Evolutionary conservation across 1,284 basidiomycete species (phyloP).

Genomic region (Pseudozyma hubeiensis): DNA sequence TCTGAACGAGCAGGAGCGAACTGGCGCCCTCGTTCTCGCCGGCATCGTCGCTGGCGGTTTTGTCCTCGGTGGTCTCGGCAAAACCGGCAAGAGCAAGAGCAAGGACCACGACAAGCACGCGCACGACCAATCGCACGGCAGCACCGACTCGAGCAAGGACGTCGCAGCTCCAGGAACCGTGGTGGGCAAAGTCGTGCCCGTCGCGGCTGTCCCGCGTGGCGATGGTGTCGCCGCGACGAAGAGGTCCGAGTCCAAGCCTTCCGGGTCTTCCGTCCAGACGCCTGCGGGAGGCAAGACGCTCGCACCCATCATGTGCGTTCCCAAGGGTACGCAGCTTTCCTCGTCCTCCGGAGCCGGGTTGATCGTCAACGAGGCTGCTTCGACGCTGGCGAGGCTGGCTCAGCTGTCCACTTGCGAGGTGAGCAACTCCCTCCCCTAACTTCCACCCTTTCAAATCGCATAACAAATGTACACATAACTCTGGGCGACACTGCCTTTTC

Average conservation of each 20-base stretch:
- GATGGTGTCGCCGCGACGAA: constrained; percentile 15
- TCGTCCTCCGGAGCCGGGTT: constrained; percentile 4
- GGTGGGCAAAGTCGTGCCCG: constrained; percentile 16
- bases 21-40: constrained; percentile 73
- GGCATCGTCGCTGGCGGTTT: constrained; percentile 74
- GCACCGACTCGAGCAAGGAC: neutral
- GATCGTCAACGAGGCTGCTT: constrained; percentile 5
- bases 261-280: constrained; percentile 22
- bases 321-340: constrained; percentile 36
- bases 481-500: neutral
- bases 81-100: constrained; percentile 46
- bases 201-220: constrained; percentile 29
- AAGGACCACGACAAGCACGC: constrained; percentile 21
- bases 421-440: constrained; percentile 39
- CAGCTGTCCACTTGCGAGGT: constrained; percentile 55
- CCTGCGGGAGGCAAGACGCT: constrained; percentile 40
- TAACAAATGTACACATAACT: constrained; percentile 14
- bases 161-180: constrained; percentile 15
- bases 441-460: neutral
- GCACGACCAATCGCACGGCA: neutral
- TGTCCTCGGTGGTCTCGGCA: constrained; percentile 71
- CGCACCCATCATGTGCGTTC: constrained; percentile 51
- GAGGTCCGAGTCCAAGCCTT: constrained; percentile 18
- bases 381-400: constrained; percentile 36
- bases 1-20: constrained; percentile 73